phyloP scores from a whole-genome alignment of 2,329 filamentous ascomycete genomes.

The Hymenoscyphus fraxineus region DNA sequence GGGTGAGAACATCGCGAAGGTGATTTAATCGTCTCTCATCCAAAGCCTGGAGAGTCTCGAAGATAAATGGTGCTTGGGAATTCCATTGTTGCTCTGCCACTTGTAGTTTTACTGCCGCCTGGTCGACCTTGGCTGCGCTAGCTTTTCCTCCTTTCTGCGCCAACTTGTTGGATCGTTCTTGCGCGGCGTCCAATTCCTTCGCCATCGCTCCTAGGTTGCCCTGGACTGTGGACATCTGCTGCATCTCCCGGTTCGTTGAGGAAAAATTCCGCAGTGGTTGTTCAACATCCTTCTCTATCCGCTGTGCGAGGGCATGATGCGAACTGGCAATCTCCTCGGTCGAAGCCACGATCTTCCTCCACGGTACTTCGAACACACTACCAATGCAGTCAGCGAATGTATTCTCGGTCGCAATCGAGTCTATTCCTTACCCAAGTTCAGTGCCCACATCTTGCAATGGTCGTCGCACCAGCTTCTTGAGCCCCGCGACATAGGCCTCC shows the following conservation, averaged over 20 bases:
- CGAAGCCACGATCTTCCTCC: conserved; percentile 80
- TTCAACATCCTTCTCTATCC: conserved; percentile 87
- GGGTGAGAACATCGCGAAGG: conserved; percentile 84
- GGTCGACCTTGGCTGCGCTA: conserved; percentile 72
- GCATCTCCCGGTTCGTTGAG: conserved; percentile 67
- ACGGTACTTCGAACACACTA: conserved; percentile 86
- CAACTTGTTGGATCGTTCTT: conserved; percentile 82
- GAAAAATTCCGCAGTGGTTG: conserved; percentile 73
- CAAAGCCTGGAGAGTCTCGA: conserved; percentile 84
- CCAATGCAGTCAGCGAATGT: conserved; percentile 24
- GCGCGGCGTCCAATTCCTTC: conserved; percentile 78
- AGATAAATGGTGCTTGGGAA: conserved; percentile 89
- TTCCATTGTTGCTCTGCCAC: conserved; percentile 84
- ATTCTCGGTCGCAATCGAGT: conserved; percentile 5
- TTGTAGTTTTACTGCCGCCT: conserved; percentile 69
- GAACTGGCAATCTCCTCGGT: conserved; percentile 78
- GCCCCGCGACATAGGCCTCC: conserved; percentile 77
- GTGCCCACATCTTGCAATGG: conserved; percentile 70
- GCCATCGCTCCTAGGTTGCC: conserved; percentile 76
- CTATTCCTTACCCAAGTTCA: conserved; percentile 78
- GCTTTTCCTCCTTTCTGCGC: conserved; percentile 73
- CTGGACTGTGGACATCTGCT: conserved; percentile 76
- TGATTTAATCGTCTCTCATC: conserved; percentile 89
- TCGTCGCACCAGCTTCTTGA: conserved; percentile 76
- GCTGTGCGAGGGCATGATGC: conserved; percentile 74